Base-by-base conservation (phyloP, 1,139 yeast genomes). In the Scheffersomyces quercinus region DNA sequence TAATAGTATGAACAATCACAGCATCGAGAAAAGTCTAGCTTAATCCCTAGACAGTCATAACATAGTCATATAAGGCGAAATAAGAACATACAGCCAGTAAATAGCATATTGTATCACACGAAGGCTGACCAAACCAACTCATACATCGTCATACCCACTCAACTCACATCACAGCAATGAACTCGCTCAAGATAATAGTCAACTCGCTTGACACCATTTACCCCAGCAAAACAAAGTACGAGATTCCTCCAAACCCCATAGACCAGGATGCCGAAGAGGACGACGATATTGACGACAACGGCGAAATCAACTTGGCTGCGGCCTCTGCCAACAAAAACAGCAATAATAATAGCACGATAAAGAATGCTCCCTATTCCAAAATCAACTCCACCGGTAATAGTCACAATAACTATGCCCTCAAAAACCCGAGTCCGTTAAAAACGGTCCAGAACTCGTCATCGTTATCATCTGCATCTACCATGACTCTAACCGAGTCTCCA, bases 121-220 rank as follows among this genome's bases (percentile, higher is more conserved):
- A 20, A 20, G 26, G 8, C 26, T 6, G 2, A 6, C 8, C 7
- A 6, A 20, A 20, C 26, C 26, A 6, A 6, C 26, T 6, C 26
- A 20, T 20, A 20, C 9, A 5, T 20, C 26, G 8, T 6, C 26
- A 20, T 20, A 20, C 26, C 26, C 7, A 20, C 26, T 6, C 26
- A 20, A 5, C 5, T 20, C 26, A 20, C 8, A 20, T 6, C 24
- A 24, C 29, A 16, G 43, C 32, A 37, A 70, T 70, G 77, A 71
- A 71, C 53, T 68, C 74, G 30, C 61, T 71, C 38, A 71, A 69
- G 46, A 54, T 67, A 28, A 49, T 71, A 39, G 75, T 69, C 39
- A 60, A 59, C 48, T 70, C 75, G 32, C 53, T 72, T 45, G 76
- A 71, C 44, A 57, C 53, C 37, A 50, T 68, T 38, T 65, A 64